Base-by-base conservation (phyloP, 805 yeast species). In the Saturnispora zaruensis region DNA sequence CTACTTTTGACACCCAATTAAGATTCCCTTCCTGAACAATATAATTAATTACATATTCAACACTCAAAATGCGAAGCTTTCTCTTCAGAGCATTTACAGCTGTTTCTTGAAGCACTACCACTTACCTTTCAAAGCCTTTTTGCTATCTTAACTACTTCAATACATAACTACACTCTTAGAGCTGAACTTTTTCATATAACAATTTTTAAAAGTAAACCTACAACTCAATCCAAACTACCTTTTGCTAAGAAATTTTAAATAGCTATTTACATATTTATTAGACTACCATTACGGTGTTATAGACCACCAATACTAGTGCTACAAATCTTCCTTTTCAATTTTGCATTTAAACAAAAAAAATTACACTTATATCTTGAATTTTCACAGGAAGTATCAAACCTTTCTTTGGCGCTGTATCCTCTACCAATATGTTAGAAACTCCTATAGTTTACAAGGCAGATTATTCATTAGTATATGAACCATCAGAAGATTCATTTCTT, bases 401-500 rank as follows among this genome's bases (percentile, higher is more conserved):
- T 18, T 28, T 23, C 30, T 43, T 18, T 30, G 14, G 14, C 11
- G 18, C 9, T 11, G 23, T 11, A 25, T 20, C 4, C 23, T 20
- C 21, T 36, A 23, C 23, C 4, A 8, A 18, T 13, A 89, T 89
- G 96, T 72, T 87, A 3, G 82, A 93, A 5, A 90, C 97, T 0
- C 97, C 98, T 1, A 64, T 66, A 6, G 70, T 84, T 2, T 55
- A 60, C 1, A 65, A 71, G 18, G 74, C 82, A 18, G 84, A 84
- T 59, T 77, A 74, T 53, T 81, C 76, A n/a, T 75, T 74, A 57
- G 95, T 91, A 3, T 93, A 93, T 63, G 99, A 93, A 61, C 98
- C 99, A 0, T 78, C 95, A 0, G 99, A 93, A 59, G 99, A 93
- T 68, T 79, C 96, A 6, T 93, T 84, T 61, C 76, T 91, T 8